Base-by-base conservation (phyloP, 768 basidiomycete species). In the Mycena pura region DNA sequence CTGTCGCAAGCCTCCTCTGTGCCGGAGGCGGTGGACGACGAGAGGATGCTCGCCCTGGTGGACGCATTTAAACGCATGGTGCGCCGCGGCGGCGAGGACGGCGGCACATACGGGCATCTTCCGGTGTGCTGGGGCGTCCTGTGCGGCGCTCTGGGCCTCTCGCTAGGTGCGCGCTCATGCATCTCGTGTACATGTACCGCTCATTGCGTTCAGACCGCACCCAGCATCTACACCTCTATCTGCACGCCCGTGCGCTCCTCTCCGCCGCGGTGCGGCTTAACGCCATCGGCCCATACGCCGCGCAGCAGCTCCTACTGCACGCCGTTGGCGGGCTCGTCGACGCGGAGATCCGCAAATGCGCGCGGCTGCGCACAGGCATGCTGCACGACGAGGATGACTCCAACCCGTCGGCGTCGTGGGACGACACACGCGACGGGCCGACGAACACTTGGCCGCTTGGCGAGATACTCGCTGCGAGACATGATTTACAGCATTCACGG, bases 381-480 rank as follows among this genome's bases (percentile, higher is more conserved):
- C 57, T 78, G 31, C 19, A 57, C 13, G 17, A 70, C 71, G 47
- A 60, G 55, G 17, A 44, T n/a, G n/a, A n/a, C n/a, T n/a, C n/a
- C n/a, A n/a, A n/a, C n/a, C n/a, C n/a, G n/a, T n/a, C 68, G 24
- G 69, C 59, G 8, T 60, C 50, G 7, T 82, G 82, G 61, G 79
- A 84, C 60, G 77, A 80, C 29, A 70, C 68, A 13, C 69, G 78
- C 11, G 67, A 78, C 31, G 90, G 87, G 0, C 95, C 96, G 5
- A 89, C 90, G 34, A 95, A 88, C 68, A 98, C 93, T 15, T 99
- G 96, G 96, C 97, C 96, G 1, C 74, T 99, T 19, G 96, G 95
- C 17, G 97, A 99, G 76, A 90, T 99, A 38, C 81, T 99, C 27
- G 88, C 91, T 32, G 85, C 87, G 38, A 82, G 97, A 59, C 97